phyloP scores from a whole-genome alignment of 306 rosid species.

The Glycine latifolia region DNA sequence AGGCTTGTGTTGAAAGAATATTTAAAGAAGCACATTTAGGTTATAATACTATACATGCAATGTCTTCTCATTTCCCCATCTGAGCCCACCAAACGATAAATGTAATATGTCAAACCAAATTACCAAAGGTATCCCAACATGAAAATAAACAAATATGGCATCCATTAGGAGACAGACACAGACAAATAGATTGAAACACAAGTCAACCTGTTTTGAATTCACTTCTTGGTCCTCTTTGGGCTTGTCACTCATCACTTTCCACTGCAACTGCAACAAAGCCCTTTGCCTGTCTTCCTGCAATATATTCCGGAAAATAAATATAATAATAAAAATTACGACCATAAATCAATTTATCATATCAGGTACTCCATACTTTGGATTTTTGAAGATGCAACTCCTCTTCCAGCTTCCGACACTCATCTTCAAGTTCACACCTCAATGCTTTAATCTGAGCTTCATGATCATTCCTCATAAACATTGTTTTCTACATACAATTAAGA shows the following conservation, averaged over 20 bases:
- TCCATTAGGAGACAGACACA: constrained; percentile 32
- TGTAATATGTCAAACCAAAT: not conserved
- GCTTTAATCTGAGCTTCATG: constrained; percentile 83
- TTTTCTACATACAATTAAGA: constrained; percentile 61
- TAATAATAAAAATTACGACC: not conserved
- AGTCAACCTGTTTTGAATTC: constrained; percentile 78
- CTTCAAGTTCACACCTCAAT: constrained; percentile 82
- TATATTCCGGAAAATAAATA: constrained; percentile 30
- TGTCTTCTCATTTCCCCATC: constrained; percentile 19
- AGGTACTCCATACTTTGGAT: constrained; percentile 70
- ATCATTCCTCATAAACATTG: constrained; percentile 66
- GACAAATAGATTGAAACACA: constrained; percentile 20
- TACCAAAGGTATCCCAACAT: not conserved
- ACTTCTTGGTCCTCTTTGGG: constrained; percentile 89
- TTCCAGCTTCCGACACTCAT: constrained; percentile 81
- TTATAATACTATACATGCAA: constrained; percentile 19
- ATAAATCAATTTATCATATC: constrained; percentile 33
- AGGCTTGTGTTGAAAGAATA: constrained; percentile 1
- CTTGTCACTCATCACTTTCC: constrained; percentile 95
- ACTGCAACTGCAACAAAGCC: constrained; percentile 92
- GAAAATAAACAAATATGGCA: constrained; percentile 37
- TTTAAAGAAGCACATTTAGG: constrained; percentile 17
- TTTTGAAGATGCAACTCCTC: constrained; percentile 91
- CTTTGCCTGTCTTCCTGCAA: constrained; percentile 94
- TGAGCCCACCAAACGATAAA: constrained; percentile 1